Conservation (phyloP, 257 asterid species). For the Ballota nigra region DNA sequence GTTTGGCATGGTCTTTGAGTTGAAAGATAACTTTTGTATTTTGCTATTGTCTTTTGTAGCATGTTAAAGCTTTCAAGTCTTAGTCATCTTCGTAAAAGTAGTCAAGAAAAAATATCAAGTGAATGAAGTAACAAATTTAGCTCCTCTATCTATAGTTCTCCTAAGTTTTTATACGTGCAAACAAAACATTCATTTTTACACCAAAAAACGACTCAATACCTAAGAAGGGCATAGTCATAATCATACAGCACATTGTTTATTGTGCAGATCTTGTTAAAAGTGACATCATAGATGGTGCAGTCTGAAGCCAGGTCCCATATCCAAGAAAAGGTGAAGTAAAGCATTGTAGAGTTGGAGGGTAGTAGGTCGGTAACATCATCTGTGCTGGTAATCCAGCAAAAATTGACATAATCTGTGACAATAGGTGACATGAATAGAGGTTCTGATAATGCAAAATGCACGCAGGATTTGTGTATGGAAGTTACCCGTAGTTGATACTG, state of each 20-base stretch:
- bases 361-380: background rate
- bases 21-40: background rate
- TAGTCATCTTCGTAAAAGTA: background rate
- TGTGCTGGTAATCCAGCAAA: conserved; percentile 13
- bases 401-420: conserved; percentile 12
- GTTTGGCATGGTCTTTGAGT: background rate
- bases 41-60: background rate
- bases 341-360: background rate
- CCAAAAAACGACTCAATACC: background rate
- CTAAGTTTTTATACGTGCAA: background rate
- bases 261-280: conserved; percentile 5
- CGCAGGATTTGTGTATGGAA: background rate
- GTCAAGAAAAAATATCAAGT: background rate
- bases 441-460: background rate
- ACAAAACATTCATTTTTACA: background rate
- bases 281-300: background rate
- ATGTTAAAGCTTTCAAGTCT: no score
- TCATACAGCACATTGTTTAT: background rate
- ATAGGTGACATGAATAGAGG: background rate
- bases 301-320: background rate
- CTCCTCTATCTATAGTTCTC: background rate
- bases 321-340: conserved; percentile 15
- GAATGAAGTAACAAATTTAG: background rate
- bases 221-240: background rate
- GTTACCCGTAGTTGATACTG: conserved; percentile 24